A percentile compares a stretch with the other conserved stretches of the same genome.
These are phyloP conservation scores for Curvularia eragrostidis DNA, from an alignment of 2,329 filamentous ascomycete genomes.

Conservation along the genomic window DNA sequence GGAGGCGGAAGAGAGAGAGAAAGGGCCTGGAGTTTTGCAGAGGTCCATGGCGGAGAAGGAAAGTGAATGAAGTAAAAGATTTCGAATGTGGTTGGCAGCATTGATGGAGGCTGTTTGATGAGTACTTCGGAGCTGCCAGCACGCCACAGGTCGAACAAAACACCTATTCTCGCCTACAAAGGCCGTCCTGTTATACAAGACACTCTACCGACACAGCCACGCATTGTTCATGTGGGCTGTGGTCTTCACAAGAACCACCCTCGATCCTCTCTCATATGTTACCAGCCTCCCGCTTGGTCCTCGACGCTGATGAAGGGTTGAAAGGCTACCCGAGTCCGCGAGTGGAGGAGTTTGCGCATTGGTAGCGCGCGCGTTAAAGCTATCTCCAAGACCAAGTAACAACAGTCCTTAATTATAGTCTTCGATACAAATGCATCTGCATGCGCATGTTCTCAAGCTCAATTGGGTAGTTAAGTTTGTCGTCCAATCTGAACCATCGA, in stretches of 20 bases:
- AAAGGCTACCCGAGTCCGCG: not conserved
- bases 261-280: not conserved
- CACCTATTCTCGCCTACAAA: not conserved
- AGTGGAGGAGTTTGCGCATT: not conserved
- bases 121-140: not conserved
- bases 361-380: not conserved
- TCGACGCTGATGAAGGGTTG: not conserved
- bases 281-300: not conserved
- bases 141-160: not conserved
- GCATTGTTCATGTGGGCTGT: not conserved
- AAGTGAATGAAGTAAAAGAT: constrained; percentile 2
- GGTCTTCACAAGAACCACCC: not conserved
- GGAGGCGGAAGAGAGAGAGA: constrained; percentile 13
- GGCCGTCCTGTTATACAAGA: not conserved
- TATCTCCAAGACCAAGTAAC: not conserved
- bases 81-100: not conserved
- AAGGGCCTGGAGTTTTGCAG: constrained; percentile 28
- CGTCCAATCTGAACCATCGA: constrained; percentile 77
- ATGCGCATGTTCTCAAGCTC: constrained; percentile 93
- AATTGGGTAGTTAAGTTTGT: constrained; percentile 77
- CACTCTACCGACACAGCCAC: not conserved
- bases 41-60: constrained; percentile 24
- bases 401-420: constrained; percentile 12
- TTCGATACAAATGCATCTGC: constrained; percentile 80
- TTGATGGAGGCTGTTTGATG: not conserved